Base-by-base conservation (phyloP, 1,284 basidiomycete genomes). In the Cryptococcus sp. region DNA sequence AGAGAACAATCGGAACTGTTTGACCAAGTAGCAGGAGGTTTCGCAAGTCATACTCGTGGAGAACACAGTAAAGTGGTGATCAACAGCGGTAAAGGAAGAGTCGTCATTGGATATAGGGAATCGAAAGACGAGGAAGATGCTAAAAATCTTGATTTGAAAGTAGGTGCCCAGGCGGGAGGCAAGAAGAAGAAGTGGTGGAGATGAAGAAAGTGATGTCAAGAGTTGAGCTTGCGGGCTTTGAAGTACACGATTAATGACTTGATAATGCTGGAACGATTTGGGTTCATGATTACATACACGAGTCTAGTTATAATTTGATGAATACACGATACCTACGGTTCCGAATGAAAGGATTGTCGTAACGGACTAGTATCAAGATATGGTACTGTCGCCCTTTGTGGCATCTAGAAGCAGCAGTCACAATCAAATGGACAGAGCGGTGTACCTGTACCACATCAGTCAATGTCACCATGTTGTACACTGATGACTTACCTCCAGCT, bases 401-500 rank as follows among this genome's bases (percentile, higher is more conserved):
- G 23, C 23, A 5, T 8, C 32, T 46, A 53, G 52, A 48, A 53
- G 31, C 52, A 53, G 43, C 52, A 53, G 23, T 53, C 52, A 46
- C 52, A 53, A 33, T 62, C 64, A 45, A 65, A 65, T n/a, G 63
- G 63, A 43, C 67, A 71, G 13, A 74, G 61, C 5, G 67, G 62
- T 0, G 86, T 87, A 68, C 86, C 86, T 78, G 46, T 5, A 32
- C 50, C 64, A 50, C 52, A 62, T 56, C 60, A 44, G 11, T 38
- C 13, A 34, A 65, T 65, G 70, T 66, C 68, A 64, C 46, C 49
- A 35, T 42, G 43, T 45, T 37, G 3, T 4, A 35, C 56, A 51
- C 60, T 53, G 50, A 53, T 4, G 55, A 74, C 83, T 76, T 75
- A 89, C 90, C 89, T 73, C 90, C 90, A 49, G 86, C 87, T 59